Evolutionary conservation across 805 yeast genomes (phyloP), one percentile per base, ranked within the genome.

Genomic region (Hanseniaspora thailandica): DNA sequence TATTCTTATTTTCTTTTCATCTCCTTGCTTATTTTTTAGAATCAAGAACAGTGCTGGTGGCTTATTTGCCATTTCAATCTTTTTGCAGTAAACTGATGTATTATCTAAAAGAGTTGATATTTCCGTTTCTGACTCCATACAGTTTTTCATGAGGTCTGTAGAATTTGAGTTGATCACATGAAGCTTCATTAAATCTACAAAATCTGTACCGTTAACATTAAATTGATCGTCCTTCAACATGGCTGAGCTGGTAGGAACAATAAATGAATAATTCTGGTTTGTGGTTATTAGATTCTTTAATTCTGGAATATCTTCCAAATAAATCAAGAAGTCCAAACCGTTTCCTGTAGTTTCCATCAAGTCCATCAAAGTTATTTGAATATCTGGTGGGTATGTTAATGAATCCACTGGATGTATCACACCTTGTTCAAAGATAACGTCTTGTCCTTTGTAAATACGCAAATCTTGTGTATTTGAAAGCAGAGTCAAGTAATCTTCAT

Each of bases 351-450:
- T 72, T 3, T 61, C 61, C 8, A 87, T 67, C 50, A 89, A 70
- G 52, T 86, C 82, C 3, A 56, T 45, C 10, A 82, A 64, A 0
- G 80, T 61, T 2, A 89, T 75, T 6, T 71, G 63, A 30, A 89
- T 64, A 23, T 69, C 65, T 0, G 68, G 63, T 0, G 96, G 95
- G 15, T 85, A 67, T 3, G 77, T 57, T 1, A 85, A 70, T 5
- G 73, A 65, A 35, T 74, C 69, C 12, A 84, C 69, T 1, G 89
- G 80, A 63, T 86, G 96, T 1, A 84, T 77, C 0, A 89, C 95
- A 1, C 97, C 97, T 63, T 84, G 83, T 57, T 77, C 80, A 63
- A 85, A 89, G 13, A 89, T 62, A 6, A 86, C 75, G 62, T 89
- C 96, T 1, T 77, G 66, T 55, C 76, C 73, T 50, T 72, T 56